Percentiles rank a stretch among this genome's conserved stretches.
These are phyloP conservation scores for Jimgerdemannia lactiflua DNA, from an alignment of 192 early-diverging fungal species.

Conservation along the genomic window DNA sequence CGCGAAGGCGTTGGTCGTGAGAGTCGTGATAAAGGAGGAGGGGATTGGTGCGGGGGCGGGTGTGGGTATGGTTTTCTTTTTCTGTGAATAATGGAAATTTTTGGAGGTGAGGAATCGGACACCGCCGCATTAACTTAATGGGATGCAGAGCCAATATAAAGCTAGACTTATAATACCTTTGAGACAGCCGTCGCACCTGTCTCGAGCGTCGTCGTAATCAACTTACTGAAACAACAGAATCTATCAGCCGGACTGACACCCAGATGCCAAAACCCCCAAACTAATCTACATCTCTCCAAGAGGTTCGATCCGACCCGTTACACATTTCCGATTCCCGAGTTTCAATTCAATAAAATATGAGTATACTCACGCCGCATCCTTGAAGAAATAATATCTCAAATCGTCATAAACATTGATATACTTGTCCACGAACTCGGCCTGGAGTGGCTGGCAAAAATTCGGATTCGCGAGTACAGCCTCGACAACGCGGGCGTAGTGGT, in stretches of 20 bases:
- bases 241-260: not conserved
- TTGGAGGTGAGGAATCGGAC: too few relatives aligned
- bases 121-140: too few relatives aligned
- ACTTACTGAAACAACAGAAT: slow-evolving; percentile 6
- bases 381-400: slow-evolving; percentile 80
- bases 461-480: slow-evolving; percentile 52
- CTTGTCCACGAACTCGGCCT: slow-evolving; percentile 61
- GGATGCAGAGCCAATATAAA: not conserved
- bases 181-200: not conserved
- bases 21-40: not conserved
- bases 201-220: slow-evolving; percentile 14
- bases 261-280: too few relatives aligned
- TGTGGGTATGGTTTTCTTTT: not conserved
- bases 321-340: too few relatives aligned
- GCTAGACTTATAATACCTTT: slow-evolving; percentile 9
- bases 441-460: slow-evolving; percentile 59
- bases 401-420: slow-evolving; percentile 84
- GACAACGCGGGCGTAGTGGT: slow-evolving; percentile 53
- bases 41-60: too few relatives aligned
- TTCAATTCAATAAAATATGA: not conserved
- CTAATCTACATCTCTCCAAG: not conserved
- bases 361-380: slow-evolving; percentile 48
- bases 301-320: not conserved
- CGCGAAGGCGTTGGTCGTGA: slow-evolving; percentile 57
- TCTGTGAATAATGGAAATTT: not conserved